Evolutionary conservation across 768 basidiomycete genomes (phyloP).

Genomic region (Mycena floridula): DNA sequence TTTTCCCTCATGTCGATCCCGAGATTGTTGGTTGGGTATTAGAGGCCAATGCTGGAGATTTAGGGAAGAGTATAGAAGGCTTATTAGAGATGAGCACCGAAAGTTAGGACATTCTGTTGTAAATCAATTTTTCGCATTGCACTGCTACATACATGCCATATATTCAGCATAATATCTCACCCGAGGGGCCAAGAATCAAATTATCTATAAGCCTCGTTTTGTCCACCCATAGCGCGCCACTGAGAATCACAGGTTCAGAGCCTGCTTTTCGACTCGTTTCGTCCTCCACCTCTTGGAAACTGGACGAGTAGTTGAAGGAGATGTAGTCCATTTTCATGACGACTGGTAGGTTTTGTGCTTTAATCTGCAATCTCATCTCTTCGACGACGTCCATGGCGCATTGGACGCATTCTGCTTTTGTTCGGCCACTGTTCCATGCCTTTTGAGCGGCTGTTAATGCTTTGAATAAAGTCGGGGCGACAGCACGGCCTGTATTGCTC

Average conservation of each 20-base stretch:
- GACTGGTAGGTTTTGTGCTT: constrained; percentile 31
- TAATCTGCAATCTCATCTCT: constrained; percentile 20
- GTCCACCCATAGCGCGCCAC: constrained; percentile 84
- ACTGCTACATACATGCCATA: neutral
- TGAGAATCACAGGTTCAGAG: constrained; percentile 54
- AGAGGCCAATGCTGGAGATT: constrained; percentile 83
- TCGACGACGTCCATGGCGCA: constrained; percentile 38
- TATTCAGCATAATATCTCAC: neutral
- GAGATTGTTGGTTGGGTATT: constrained; percentile 88
- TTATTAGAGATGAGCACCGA: constrained; percentile 68
- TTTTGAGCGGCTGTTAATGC: constrained; percentile 57
- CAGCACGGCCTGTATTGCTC: constrained; percentile 48
- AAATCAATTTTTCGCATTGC: neutral
- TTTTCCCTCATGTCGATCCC: constrained; percentile 77
- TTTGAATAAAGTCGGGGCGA: constrained; percentile 63
- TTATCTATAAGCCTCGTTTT: constrained; percentile 93
- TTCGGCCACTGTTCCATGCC: constrained; percentile 47
- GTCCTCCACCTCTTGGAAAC: constrained; percentile 57
- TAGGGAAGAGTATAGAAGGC: constrained; percentile 86
- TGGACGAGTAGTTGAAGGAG: constrained; percentile 78
- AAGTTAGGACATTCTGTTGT: too few relatives aligned
- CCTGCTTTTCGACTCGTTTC: constrained; percentile 18
- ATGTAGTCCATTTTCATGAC: constrained; percentile 76
- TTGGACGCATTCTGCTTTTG: constrained; percentile 43
- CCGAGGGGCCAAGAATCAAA: constrained; percentile 64